Percentiles rank a stretch among this genome's conserved stretches.
phyloP scores from a whole-genome alignment of 306 rosid species.

The Fagus sylvatica region DNA sequence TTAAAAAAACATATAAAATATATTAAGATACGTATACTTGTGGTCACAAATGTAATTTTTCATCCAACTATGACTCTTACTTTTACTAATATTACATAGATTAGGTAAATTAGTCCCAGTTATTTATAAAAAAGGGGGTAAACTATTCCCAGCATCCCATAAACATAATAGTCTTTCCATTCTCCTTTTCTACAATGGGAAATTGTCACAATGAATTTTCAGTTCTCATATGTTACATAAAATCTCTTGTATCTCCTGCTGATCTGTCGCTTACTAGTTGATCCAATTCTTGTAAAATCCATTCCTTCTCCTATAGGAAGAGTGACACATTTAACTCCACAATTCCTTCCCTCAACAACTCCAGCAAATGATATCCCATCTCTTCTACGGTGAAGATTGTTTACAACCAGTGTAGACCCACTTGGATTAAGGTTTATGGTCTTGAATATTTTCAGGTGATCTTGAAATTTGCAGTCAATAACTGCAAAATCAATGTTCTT shows the following conservation, averaged over 20 bases:
- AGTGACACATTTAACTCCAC: background rate
- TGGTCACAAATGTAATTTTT: too few species aligned
- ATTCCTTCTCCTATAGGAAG: constrained; percentile 25
- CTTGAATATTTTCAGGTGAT: constrained; percentile 8
- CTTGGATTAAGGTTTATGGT: constrained; percentile 24
- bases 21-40: too few species aligned
- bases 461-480: constrained; percentile 23
- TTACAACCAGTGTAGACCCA: constrained; percentile 9
- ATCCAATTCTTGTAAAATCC: constrained; percentile 15
- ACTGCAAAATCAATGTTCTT: constrained; percentile 25
- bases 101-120: too few species aligned
- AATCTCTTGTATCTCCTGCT: constrained; percentile 22
- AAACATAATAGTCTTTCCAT: too few species aligned
- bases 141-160: too few species aligned
- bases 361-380: constrained; percentile 6
- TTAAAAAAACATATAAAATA: too few species aligned
- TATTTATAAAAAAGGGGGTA: too few species aligned
- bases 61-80: too few species aligned
- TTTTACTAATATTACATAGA: too few species aligned
- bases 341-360: constrained; percentile 12
- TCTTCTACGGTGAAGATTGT: background rate
- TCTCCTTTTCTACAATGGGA: background rate
- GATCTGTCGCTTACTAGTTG: background rate
- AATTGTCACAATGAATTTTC: background rate
- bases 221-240: constrained; percentile 30